These are phyloP conservation scores for Cymbidium sinense DNA, from an alignment of 106 monocot genomes.

Conservation along the genomic window DNA sequence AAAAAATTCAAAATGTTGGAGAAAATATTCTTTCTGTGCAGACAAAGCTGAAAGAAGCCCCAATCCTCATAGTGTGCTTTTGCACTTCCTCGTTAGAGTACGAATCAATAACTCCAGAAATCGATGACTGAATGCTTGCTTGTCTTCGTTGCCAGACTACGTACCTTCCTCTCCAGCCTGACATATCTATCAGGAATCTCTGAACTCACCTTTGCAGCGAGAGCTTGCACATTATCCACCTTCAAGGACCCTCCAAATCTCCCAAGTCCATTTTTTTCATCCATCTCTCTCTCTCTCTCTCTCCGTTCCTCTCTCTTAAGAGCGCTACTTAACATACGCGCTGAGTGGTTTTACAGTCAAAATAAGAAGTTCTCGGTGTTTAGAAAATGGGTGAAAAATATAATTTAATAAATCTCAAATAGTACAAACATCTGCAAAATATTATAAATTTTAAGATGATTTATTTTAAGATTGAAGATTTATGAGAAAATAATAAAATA, in stretches of 20 bases:
- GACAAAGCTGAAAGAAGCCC: constrained; percentile 57
- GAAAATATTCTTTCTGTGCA: no score
- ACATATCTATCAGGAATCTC: constrained; percentile 34
- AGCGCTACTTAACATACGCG: no score
- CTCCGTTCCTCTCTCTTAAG: no score
- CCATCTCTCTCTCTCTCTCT: not conserved
- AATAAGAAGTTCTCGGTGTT: no score
- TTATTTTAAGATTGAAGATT: no score
- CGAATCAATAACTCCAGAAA: constrained; percentile 24
- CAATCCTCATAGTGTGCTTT: constrained; percentile 33
- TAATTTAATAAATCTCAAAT: no score
- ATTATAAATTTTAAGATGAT: no score
- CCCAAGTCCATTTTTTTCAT: not conserved
- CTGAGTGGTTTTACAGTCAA: no score
- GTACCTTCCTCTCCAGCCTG: constrained; percentile 18
- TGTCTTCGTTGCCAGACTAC: not conserved
- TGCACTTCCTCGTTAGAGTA: constrained; percentile 21
- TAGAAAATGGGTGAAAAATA: no score
- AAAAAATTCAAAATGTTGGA: no score
- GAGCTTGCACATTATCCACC: constrained; percentile 31
- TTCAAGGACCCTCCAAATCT: constrained; percentile 12
- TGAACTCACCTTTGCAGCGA: constrained; percentile 7
- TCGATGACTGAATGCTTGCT: constrained; percentile 32
- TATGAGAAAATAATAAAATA: no score
- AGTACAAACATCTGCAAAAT: no score